Evolutionary conservation across 2,329 filamentous ascomycete genomes (phyloP), one percentile per base, ranked within the genome.

Genomic region (Fusarium scirpi): DNA sequence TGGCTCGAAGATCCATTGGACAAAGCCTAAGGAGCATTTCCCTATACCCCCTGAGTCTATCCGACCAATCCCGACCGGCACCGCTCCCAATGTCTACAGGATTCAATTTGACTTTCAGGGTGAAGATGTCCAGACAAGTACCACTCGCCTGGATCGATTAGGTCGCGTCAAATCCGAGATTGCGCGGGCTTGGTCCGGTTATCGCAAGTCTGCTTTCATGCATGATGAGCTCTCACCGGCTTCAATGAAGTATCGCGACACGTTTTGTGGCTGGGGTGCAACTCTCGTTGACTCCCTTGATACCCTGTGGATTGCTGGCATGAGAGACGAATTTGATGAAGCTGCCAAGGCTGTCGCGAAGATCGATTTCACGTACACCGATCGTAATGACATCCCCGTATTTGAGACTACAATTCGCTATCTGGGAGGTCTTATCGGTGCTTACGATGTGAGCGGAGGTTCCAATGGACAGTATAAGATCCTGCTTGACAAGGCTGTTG

Each of bases 381-480:
- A 80, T 16, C 85, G 90, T 51, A 78, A 81, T 40, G 88, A 92
- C 49, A 96, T 98, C 47, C 94, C 94, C n/a, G 86, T 97, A 10
- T 98, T 98, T 74, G 94, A 98, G 80, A 97, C 94, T 1, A 93
- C 91, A 13, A 98, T 98, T 76, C 89, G 95, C 54, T 97, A 98
- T 75, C 85, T 98, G 7, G 95, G 95, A 32, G 95, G 95, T 2
- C 83, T 98, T 45, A 77, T 98, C 44, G 90, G 90, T 41, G 94
- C 94, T 9, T 98, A 95, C 78, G 95, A 98, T 81, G 85, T 98
- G 59, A 94, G 92, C 55, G 91, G 88, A 20, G 89, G 87, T 9
- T 74, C 80, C 40, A 74, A 80, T 10, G 84, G 85, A 40, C 75
- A 82, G 16, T 91, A 97, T 74, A 81, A 85, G 22, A 84, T 91